These are phyloP conservation scores for Solanum etuberosum DNA, from an alignment of 257 asterid species.

Conservation along the genomic window DNA sequence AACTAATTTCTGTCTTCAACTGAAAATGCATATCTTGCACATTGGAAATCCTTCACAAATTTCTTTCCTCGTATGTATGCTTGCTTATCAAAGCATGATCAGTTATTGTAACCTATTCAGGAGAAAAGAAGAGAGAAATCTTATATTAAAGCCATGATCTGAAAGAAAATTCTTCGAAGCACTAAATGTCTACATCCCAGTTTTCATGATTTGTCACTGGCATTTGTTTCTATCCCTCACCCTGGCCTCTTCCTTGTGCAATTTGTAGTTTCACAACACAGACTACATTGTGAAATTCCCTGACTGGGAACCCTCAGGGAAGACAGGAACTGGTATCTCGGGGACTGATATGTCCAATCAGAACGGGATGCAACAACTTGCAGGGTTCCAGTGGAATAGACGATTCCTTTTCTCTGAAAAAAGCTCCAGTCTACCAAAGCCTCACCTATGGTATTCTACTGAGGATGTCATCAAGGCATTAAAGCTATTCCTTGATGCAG, in stretches of 20 bases:
- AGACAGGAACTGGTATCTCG: constrained; percentile 11
- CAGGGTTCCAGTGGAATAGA: constrained; percentile 20
- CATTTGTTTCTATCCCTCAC: not conserved
- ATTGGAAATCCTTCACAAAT: not conserved
- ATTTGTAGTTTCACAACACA: constrained; percentile 71
- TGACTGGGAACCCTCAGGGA: constrained; percentile 69
- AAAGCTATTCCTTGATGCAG: constrained; percentile 77
- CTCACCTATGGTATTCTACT: constrained; percentile 84
- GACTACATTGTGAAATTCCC: constrained; percentile 89
- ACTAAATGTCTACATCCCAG: not conserved
- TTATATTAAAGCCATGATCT: not conserved
- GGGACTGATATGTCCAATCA: constrained; percentile 5
- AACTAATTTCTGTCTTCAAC: not conserved
- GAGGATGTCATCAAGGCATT: constrained; percentile 48
- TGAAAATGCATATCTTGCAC: not conserved
- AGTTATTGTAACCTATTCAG: not conserved
- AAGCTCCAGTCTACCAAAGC: constrained; percentile 43
- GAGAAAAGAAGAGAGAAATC: not conserved
- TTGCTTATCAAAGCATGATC: not conserved
- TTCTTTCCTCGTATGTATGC: not conserved
- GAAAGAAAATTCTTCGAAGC: not conserved
- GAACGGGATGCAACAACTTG: constrained; percentile 25
- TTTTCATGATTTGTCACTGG: not conserved
- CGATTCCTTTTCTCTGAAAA: constrained; percentile 56
- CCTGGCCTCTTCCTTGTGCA: not conserved